These are phyloP conservation scores for Eucalyptus sp. DNA, from an alignment of 345 rosid species.

Conservation along the genomic window DNA sequence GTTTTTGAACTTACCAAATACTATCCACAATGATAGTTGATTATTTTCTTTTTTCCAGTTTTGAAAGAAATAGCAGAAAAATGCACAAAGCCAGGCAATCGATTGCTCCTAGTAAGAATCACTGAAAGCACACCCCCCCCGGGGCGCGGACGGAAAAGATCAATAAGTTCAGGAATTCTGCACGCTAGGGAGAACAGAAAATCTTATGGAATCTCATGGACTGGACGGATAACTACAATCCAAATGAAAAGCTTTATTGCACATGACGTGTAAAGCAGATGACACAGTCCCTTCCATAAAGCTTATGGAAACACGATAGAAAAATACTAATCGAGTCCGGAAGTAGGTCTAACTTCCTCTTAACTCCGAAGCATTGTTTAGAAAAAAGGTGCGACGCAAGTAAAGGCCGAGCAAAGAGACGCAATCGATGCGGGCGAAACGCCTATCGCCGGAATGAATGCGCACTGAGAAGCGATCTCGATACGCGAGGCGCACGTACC, in stretches of 20 bases:
- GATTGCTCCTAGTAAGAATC: neutral
- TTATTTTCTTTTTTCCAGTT: neutral
- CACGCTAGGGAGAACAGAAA: neutral
- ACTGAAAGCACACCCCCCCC: neutral
- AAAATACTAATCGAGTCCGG: neutral
- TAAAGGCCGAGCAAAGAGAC: neutral
- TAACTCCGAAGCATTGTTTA: neutral
- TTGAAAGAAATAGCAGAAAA: neutral
- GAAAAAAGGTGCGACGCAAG: neutral
- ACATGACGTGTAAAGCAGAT: neutral
- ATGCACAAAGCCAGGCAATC: neutral
- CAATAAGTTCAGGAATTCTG: neutral
- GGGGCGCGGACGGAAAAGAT: neutral
- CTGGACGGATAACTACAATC: neutral
- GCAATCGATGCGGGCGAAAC: neutral
- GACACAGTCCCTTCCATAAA: neutral
- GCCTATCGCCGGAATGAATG: neutral
- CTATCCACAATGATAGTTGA: neutral
- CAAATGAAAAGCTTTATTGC: neutral
- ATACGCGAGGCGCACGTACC: constrained; percentile 9
- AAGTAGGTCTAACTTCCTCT: neutral
- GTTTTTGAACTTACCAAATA: neutral
- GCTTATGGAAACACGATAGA: neutral
- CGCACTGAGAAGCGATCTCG: neutral
- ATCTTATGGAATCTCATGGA: neutral